Base-by-base conservation (phyloP, 1,284 basidiomycete species). In the Ganoderma sp. region DNA sequence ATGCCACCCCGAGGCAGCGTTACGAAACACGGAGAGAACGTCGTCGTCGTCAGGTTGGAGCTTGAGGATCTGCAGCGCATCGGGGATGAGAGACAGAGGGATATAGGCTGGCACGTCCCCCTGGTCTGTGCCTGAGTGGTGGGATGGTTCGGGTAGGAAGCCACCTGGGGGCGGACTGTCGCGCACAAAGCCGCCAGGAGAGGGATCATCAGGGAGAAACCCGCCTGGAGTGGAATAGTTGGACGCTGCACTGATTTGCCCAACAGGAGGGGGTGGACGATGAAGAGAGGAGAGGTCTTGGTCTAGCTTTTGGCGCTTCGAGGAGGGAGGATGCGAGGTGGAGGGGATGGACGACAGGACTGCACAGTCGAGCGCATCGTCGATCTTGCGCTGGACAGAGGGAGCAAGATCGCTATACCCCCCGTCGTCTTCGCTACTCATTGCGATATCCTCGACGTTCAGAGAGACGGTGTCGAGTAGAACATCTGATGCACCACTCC, bases 1-100 rank as follows among this genome's bases (percentile, higher is more conserved):
- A 39, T 43, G 32, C 91, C 92, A 92, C 10, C 90, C 91, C 2
- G 85, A 82, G 0, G 90, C 89, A 2, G 92, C 92, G 72, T 90
- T 91, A 42, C 83, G 82, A 77, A 94, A 92, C 0, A 92, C 89
- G 5, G 82, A 75, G 10, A 93, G 82, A 12, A 92, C 83, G 66
- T 92, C 86, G 19, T 85, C 83, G 72, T 94, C 92, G 74, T 90
- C 87, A 2, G 89, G 84, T 10, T 84, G 84, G 4, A 93, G 80
- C 70, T 89, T 86, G 28, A 94, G 82, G n/a, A 81, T 71, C 71
- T 85, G 83, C 1, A 94, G 83, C 17, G 90, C 90, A n/a, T 77
- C 71, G 3, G 91, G 88, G 54, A 93, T 82, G n/a, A 82, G 78
- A 14, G 85, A 82, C 25, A 93, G 74, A 0, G 84, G 82, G 32